These are phyloP conservation scores for Dillenia suffruticosa DNA, from an alignment of 164 flowering plant species.

Conservation along the genomic window DNA sequence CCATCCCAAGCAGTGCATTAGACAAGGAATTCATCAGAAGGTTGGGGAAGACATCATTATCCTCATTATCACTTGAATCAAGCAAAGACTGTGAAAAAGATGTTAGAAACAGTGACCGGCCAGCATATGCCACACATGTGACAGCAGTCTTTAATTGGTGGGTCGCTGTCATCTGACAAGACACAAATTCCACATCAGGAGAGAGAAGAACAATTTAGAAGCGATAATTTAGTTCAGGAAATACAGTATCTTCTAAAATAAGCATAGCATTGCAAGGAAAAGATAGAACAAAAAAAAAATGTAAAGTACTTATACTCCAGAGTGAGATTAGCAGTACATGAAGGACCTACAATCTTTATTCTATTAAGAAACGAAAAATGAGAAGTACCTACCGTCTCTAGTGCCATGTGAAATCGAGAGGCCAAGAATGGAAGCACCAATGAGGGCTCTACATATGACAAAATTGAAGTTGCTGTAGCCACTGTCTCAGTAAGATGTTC, in stretches of 20 bases:
- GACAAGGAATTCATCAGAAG: conserved; percentile 73
- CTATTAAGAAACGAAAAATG: neutral
- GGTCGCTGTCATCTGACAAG: conserved; percentile 86
- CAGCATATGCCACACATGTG: conserved; percentile 87
- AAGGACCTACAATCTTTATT: neutral
- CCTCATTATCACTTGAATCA: conserved; percentile 29
- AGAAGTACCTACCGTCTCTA: conserved; percentile 80
- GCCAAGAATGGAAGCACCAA: conserved; percentile 87
- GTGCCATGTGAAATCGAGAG: conserved; percentile 89
- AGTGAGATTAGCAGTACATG: neutral
- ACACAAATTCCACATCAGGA: conserved; percentile 15
- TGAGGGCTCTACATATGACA: conserved; percentile 91
- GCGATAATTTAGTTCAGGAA: too few relatives aligned
- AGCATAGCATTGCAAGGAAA: too few relatives aligned
- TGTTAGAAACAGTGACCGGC: conserved; percentile 69
- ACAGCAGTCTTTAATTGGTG: conserved; percentile 96
- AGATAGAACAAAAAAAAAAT: neutral
- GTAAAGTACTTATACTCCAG: neutral
- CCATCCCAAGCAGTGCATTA: conserved; percentile 96
- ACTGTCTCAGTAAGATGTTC: conserved; percentile 92
- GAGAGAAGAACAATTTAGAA: too few relatives aligned
- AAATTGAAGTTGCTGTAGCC: conserved; percentile 83
- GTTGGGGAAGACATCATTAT: conserved; percentile 36
- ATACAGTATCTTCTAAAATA: too few relatives aligned
- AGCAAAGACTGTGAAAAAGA: conserved; percentile 42